These are phyloP conservation scores for Sclerotinia glacialis DNA, from an alignment of 2,329 filamentous ascomycete species.

Conservation along the genomic window DNA sequence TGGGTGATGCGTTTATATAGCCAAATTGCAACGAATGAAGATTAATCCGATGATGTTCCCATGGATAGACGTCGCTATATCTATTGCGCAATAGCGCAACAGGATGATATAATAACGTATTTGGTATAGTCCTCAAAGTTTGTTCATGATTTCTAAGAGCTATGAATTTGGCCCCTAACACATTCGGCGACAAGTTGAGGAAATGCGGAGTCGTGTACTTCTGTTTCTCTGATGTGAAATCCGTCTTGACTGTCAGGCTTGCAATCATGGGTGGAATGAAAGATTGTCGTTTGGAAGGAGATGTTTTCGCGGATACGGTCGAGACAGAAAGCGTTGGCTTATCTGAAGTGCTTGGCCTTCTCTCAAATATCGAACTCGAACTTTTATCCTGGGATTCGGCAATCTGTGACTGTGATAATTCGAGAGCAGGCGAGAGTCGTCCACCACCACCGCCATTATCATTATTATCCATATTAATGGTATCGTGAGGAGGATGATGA, in stretches of 20 bases:
- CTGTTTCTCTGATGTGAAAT: constrained; percentile 7
- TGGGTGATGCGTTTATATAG: constrained; percentile 76
- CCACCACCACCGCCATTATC: neutral
- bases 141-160: constrained; percentile 22
- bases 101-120: constrained; percentile 19
- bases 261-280: neutral
- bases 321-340: constrained; percentile 15
- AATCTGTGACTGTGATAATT: neutral
- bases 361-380: constrained; percentile 8
- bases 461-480: neutral
- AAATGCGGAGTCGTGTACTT: constrained; percentile 2
- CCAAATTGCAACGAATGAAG: constrained; percentile 71
- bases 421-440: neutral
- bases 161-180: constrained; percentile 21
- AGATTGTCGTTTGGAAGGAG: constrained; percentile 7
- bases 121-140: constrained; percentile 9
- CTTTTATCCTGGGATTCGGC: neutral
- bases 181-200: neutral
- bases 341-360: constrained; percentile 13
- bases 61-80: constrained; percentile 85
- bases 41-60: constrained; percentile 77
- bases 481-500: neutral
- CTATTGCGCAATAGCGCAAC: constrained; percentile 59
- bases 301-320: constrained; percentile 2
- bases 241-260: constrained; percentile 14